Conservation (phyloP, 208 protist genomes). For the Trypanosoma rangeli region DNA sequence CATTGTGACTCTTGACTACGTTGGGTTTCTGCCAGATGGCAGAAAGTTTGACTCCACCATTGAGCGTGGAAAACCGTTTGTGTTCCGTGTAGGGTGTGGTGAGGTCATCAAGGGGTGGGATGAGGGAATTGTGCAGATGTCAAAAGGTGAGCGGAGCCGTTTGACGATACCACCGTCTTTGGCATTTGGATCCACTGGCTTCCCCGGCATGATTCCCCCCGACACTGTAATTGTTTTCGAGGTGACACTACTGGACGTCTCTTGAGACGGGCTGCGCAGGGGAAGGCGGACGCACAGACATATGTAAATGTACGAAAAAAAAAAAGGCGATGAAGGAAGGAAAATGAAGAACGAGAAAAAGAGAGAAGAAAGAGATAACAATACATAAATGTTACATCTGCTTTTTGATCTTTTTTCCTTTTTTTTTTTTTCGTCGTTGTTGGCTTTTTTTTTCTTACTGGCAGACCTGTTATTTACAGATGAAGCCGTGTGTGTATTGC, state of each 20-base stretch:
- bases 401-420: too few relatives aligned
- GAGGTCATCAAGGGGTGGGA: conserved; percentile 95
- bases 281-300: background rate
- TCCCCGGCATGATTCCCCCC: conserved; percentile 88
- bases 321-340: too few relatives aligned
- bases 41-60: conserved; percentile 89
- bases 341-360: background rate
- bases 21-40: conserved; percentile 80
- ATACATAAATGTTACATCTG: too few relatives aligned
- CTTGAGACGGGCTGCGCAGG: conserved; percentile 23
- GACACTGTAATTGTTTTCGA: conserved; percentile 92
- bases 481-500: background rate
- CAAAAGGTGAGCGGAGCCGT: conserved; percentile 90
- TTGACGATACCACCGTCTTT: conserved; percentile 89
- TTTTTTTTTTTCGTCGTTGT: too few relatives aligned
- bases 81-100: conserved; percentile 90
- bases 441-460: too few relatives aligned
- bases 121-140: conserved; percentile 94
- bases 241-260: conserved; percentile 88
- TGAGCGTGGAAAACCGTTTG: conserved; percentile 89
- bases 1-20: conserved; percentile 90
- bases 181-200: conserved; percentile 87
- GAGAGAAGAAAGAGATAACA: background rate
- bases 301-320: background rate
- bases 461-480: too few relatives aligned